Percentiles rank a stretch among this genome's conserved stretches.
These are phyloP conservation scores for Aspergillus versicolor DNA, from an alignment of 2,329 filamentous ascomycete genomes.

Conservation along the genomic window DNA sequence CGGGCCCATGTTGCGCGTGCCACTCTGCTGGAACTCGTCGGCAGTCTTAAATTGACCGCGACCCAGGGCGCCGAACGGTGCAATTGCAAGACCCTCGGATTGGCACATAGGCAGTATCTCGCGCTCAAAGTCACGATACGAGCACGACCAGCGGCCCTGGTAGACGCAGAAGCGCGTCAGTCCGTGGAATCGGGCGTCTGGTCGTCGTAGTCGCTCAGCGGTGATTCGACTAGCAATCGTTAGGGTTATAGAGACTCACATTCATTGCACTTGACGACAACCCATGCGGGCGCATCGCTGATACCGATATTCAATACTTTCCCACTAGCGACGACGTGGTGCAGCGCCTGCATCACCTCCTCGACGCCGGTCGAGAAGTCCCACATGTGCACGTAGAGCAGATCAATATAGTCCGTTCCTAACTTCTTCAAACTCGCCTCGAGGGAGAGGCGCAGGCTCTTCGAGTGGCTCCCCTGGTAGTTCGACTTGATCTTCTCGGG, in stretches of 20 bases:
- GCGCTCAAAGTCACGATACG: conserved; percentile 1
- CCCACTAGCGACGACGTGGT: background rate
- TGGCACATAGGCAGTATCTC: conserved; percentile 6
- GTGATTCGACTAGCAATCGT: background rate
- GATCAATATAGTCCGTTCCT: background rate
- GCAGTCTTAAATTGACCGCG: background rate
- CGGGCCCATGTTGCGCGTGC: background rate
- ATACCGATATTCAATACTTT: conserved; percentile 1
- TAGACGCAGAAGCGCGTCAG: conserved; percentile 3
- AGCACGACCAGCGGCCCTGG: background rate
- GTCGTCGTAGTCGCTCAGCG: background rate
- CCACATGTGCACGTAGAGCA: conserved; percentile 3
- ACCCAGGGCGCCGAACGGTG: background rate
- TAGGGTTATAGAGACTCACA: background rate
- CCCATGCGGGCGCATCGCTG: conserved; percentile 5
- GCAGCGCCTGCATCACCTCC: conserved; percentile 2
- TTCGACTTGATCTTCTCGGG: conserved; percentile 46
- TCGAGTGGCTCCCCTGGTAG: conserved; percentile 19
- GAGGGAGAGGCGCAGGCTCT: background rate
- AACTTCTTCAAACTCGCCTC: conserved; percentile 1
- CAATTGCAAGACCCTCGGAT: background rate
- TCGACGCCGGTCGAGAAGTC: background rate
- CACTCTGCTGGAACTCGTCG: background rate
- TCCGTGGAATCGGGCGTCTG: conserved; percentile 3
- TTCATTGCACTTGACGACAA: conserved; percentile 5